Evolutionary conservation across 1,284 basidiomycete genomes (phyloP).

Genomic region (Leucocoprinus gongylophorus): DNA sequence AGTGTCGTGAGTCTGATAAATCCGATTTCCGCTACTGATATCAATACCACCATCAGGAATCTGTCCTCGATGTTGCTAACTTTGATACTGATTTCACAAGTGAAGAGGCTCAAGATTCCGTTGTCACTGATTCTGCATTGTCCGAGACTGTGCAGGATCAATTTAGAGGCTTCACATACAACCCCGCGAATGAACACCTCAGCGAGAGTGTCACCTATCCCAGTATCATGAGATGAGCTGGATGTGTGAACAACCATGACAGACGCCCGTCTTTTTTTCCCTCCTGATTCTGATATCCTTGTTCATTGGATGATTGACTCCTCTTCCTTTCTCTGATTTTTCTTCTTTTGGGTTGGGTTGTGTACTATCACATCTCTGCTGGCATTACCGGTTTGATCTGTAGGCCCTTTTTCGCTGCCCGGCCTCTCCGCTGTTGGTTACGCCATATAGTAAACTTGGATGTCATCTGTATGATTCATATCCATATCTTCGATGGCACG

Average conservation of each 20-base stretch:
- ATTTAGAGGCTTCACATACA: conserved; percentile 85
- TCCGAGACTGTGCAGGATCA: conserved; percentile 94
- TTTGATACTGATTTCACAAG: conserved; percentile 95
- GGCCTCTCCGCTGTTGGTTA: neutral
- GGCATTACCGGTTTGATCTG: neutral
- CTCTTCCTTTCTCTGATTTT: neutral
- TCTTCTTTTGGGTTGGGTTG: neutral
- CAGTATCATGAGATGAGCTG: conserved; percentile 28
- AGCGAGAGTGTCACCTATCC: conserved; percentile 69
- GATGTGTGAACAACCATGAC: neutral
- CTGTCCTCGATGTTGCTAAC: conserved; percentile 79
- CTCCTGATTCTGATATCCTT: neutral
- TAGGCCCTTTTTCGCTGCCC: neutral
- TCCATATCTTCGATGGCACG: too few relatives aligned
- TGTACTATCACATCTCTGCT: conserved; percentile 8
- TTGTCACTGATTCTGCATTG: conserved; percentile 87
- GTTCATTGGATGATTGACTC: neutral
- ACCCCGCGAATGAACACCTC: conserved; percentile 73
- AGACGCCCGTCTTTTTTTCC: neutral
- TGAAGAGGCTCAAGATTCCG: conserved; percentile 89
- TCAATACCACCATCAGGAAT: conserved; percentile 43
- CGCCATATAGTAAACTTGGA: neutral
- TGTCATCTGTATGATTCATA: neutral
- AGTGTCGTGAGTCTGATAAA: conserved; percentile 63
- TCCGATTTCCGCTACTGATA: neutral